Evolutionary conservation across 1,284 basidiomycete genomes (phyloP), one percentile per base, ranked within the genome.

Genomic region (Puccinia polysora): DNA sequence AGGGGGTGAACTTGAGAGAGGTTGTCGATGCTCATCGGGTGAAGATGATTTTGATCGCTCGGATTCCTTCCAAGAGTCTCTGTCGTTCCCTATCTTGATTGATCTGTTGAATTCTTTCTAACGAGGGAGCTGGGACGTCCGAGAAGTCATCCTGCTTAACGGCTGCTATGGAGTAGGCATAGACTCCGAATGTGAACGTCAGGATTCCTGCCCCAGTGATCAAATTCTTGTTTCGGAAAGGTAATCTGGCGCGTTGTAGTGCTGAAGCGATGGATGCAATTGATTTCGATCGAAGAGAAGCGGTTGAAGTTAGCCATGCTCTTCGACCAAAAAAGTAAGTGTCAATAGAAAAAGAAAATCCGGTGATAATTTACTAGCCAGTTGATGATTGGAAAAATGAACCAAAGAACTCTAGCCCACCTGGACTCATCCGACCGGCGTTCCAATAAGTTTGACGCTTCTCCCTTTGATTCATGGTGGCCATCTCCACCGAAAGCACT

Each of bases 141-240:
- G 64, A 65, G 49, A 65, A 65, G 30, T 65, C 64, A 25, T 65
- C 64, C 50, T 65, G 64, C 50, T 65, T 65, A 6, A 65, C 64
- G n/a, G 64, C 64, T 8, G 64, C 47, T 18, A 65, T 65, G 20
- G 64, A 65, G 50, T 65, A 65, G 30, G n/a, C 14, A 30, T 65
- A 65, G 36, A 65, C 64, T 49, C 49, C 49, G 32, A 65, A 65
- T 34, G 64, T 65, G 23, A 65, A 65, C 36, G 64, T 25, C n/a
- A 65, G 30, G 10, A 65, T 65, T 36, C 64, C 64, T 1, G 64
- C 64, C 5, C 64, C 64, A 30, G 50, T 65, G 32, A 65, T 20
- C 25, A 65, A 18, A 30, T 65, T 65, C 36, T 34, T 65, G 10
- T 28, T 49, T 65, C 64, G 64, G 38, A 65, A 65, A 2, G 64